Base-by-base conservation (phyloP, 2,329 filamentous ascomycete species). In the Xylaria polymorpha region DNA sequence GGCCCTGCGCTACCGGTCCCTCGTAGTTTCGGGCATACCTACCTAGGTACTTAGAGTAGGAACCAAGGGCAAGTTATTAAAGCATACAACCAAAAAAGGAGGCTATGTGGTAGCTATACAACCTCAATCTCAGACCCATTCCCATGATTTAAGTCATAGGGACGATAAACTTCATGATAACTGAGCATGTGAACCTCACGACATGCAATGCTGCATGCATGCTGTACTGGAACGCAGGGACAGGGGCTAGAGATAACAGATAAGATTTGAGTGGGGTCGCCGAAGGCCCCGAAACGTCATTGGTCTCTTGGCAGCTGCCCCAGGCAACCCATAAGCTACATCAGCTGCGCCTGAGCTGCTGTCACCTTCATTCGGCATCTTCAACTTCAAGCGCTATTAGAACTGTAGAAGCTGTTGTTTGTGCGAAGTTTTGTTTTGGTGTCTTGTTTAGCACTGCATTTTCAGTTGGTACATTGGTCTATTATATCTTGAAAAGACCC, bases 221-320 rank as follows among this genome's bases (percentile, higher is more conserved):
- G n/a, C n/a, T n/a, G n/a, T n/a, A 37, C 51, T 51, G 48, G 39
- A 44, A 29, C 44, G 39, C 14, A 39, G 55, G 55, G 55, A 41
- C 35, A 18, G 22, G 56, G 15, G 25, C 50, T 12, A 3, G 22
- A 25, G 29, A 59, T 64, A 44, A 58, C 14, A 57, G 43, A 41
- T 61, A 55, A 57, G 48, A 60, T 4, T n/a, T 25, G 7, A 43
- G n/a, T 43, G 48, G 22, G 57, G 1, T 8, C n/a, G 35, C 35
- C 25, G 50, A 6, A 18, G 44, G 22, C 25, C 25, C 43, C 44
- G 67, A 63, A 67, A 67, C 63, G 67, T 69, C 67, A 69, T 50
- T 62, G 53, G 63, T 22, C 18, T 66, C 67, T 66, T 66, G 63
- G 67, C 58, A 55, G 20, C 43, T 56, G 20, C 39, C 58, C 63